Base-by-base conservation (phyloP, 2,329 filamentous ascomycete species). In the Cladorrhinum sp. region DNA sequence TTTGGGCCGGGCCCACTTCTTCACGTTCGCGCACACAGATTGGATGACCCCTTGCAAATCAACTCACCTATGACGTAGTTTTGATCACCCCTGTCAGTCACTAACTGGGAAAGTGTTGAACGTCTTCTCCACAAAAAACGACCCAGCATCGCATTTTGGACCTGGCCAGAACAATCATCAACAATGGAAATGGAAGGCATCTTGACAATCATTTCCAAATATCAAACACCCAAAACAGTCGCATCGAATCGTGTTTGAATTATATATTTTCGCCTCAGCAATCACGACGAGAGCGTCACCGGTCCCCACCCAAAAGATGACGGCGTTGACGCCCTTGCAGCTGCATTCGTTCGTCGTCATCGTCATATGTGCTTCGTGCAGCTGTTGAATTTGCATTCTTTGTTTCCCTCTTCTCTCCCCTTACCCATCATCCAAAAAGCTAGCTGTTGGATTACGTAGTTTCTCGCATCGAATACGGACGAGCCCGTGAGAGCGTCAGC, bases 41-140 rank as follows among this genome's bases (percentile, higher is more conserved):
- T 46, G 42, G n/a, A 20, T 16, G n/a, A 39, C 33, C 53, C 53
- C 53, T 39, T 39, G 53, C 53, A 55, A 42, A 55, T 55, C 53
- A n/a, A 6, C 42, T 46, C 18, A 14, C 4, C 30, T 36, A 55
- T 55, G 53, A 55, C 53, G 39, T 55, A 28, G 39, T 23, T 24
- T 36, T 16, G 26, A 42, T 36, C 16, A 21, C 53, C 53, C 53
- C 30, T 55, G 33, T 39, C 53, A 18, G n/a, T 26, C 9, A 5
- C 26, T 9, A 28, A 28, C 26, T 28, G 26, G 26, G 26, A 28
- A 28, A 28, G 26, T 5, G 26, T 28, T 28, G 26, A 4, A 28
- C 26, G 26, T 28, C 26, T 28, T 28, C 23, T 24, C 53, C 53
- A 36, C 53, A 55, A 36, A 55, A 55, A 51, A 23, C 9, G 7